Evolutionary conservation across 2,329 filamentous ascomycete species (phyloP).

Genomic region (Nothophoma quercina): DNA sequence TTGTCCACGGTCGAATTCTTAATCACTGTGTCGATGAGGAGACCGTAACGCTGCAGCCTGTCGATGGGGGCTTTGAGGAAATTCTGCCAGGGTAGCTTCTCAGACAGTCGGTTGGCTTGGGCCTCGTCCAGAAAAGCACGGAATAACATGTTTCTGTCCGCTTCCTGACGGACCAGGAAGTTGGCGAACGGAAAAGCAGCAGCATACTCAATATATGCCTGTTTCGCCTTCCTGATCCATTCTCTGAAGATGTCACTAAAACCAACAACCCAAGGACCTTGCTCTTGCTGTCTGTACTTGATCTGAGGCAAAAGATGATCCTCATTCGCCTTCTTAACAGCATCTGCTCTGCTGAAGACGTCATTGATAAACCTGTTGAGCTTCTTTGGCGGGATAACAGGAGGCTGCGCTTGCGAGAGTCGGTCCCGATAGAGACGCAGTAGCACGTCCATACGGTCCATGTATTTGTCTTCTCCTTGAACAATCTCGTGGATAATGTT

Average conservation of each 20-base stretch:
- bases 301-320: constrained; percentile 90
- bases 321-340: constrained; percentile 89
- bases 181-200: constrained; percentile 84
- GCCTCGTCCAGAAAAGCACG: constrained; percentile 83
- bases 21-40: constrained; percentile 82
- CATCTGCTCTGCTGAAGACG: constrained; percentile 91
- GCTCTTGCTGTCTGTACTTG: constrained; percentile 95
- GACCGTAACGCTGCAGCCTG: constrained; percentile 85
- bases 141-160: constrained; percentile 85
- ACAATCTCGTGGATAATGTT: constrained; percentile 96
- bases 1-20: constrained; percentile 84
- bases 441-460: constrained; percentile 87
- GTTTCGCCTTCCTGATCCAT: constrained; percentile 94
- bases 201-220: constrained; percentile 91
- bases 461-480: constrained; percentile 88
- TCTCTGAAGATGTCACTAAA: constrained; percentile 98
- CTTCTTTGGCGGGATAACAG: constrained; percentile 80
- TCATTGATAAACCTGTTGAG: constrained; percentile 80
- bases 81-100: constrained; percentile 90
- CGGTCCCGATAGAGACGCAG: constrained; percentile 85
- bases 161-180: constrained; percentile 83
- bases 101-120: constrained; percentile 78
- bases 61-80: constrained; percentile 95
- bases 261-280: constrained; percentile 91
- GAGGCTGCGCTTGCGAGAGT: constrained; percentile 74